These are phyloP conservation scores for Tagetes erecta DNA, from an alignment of 129 eudicot species.

Conservation along the genomic window DNA sequence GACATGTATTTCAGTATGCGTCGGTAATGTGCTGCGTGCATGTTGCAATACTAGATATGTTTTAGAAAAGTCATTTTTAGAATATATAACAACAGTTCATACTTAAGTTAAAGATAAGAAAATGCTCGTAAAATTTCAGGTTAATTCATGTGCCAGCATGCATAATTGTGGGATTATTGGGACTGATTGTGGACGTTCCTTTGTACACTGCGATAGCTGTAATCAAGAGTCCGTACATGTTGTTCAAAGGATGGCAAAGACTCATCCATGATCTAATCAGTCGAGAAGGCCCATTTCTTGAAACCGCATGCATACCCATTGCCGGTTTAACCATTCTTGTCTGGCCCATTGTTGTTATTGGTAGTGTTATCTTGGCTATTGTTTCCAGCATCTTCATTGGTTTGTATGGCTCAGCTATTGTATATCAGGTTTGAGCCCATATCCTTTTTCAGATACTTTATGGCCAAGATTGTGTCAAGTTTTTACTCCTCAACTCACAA, in stretches of 20 bases:
- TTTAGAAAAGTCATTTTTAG: too few species aligned
- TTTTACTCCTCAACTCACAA: background rate
- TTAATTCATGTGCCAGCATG: slow-evolving; percentile 93
- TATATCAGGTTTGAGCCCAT: slow-evolving; percentile 69
- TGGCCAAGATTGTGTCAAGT: background rate
- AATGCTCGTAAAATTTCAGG: slow-evolving; percentile 39
- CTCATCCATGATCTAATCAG: slow-evolving; percentile 76
- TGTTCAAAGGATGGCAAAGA: slow-evolving; percentile 94
- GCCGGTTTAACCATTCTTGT: slow-evolving; percentile 93
- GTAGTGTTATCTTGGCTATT: slow-evolving; percentile 77
- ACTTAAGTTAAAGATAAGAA: too few species aligned
- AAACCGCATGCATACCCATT: slow-evolving; percentile 95
- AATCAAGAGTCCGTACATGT: slow-evolving; percentile 78
- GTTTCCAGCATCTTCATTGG: slow-evolving; percentile 85
- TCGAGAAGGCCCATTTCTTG: slow-evolving; percentile 97
- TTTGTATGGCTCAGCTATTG: slow-evolving; percentile 75
- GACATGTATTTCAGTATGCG: too few species aligned
- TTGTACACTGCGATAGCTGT: slow-evolving; percentile 83
- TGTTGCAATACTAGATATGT: too few species aligned
- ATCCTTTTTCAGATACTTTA: background rate
- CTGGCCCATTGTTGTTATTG: slow-evolving; percentile 92
- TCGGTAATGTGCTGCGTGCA: too few species aligned
- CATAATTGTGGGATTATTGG: slow-evolving; percentile 76
- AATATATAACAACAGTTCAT: too few species aligned
- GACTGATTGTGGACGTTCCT: slow-evolving; percentile 81